Evolutionary conservation across 2,329 filamentous ascomycete species (phyloP).

Genomic region (Diaporthe citrichinensis): DNA sequence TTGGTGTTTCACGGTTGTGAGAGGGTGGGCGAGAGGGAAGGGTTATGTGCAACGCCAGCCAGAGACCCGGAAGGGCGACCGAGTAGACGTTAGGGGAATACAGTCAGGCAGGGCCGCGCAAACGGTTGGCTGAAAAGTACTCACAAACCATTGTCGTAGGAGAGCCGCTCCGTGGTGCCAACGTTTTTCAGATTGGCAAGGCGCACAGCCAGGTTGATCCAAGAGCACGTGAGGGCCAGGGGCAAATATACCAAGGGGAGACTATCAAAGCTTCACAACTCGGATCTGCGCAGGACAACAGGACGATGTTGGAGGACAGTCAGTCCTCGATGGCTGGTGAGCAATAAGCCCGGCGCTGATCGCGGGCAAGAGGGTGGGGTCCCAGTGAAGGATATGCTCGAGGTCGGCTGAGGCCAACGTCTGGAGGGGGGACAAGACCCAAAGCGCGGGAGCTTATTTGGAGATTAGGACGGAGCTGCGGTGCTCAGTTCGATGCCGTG

Average conservation of each 20-base stretch:
- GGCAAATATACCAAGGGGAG: constrained; percentile 35
- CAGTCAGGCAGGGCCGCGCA: constrained; percentile 23
- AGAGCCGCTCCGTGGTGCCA: not conserved
- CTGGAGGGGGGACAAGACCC: constrained; percentile 14
- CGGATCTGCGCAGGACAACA: not conserved
- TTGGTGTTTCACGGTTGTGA: constrained; percentile 26
- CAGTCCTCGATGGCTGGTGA: constrained; percentile 32
- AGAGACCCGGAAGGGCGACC: not conserved
- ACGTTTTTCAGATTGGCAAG: not conserved
- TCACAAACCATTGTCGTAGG: constrained; percentile 41
- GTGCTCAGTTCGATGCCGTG: not conserved
- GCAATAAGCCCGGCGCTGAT: constrained; percentile 26
- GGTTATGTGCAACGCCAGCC: not conserved
- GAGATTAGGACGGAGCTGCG: constrained; percentile 12
- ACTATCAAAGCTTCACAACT: constrained; percentile 24
- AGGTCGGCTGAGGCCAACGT: not conserved
- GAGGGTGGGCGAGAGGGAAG: constrained; percentile 15
- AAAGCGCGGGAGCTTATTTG: constrained; percentile 30
- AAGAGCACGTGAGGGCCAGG: constrained; percentile 4
- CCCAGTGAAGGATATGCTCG: constrained; percentile 16
- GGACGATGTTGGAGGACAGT: not conserved
- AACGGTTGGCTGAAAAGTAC: constrained; percentile 24
- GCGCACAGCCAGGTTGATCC: constrained; percentile 28
- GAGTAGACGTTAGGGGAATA: constrained; percentile 18
- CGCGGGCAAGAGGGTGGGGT: constrained; percentile 8